Base-by-base conservation (phyloP, 768 basidiomycete genomes). In the Lenzites betulinus region DNA sequence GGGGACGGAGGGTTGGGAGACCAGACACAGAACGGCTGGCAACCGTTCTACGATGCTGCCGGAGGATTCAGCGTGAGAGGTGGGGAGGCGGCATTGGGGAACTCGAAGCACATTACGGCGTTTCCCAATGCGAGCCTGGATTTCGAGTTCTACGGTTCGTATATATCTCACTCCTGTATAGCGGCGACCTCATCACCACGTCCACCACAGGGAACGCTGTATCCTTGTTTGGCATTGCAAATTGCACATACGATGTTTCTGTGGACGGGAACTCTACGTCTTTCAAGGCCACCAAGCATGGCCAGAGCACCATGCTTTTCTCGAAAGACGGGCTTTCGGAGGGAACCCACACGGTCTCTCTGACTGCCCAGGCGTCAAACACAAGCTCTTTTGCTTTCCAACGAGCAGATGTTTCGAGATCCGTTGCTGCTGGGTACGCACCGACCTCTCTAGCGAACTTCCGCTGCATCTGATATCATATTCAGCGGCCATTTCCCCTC, bases 131-230 rank as follows among this genome's bases (percentile, higher is more conserved):
- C 71, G 7, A 71, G 65, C 53, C 30, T 73, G 11, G 54, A 57
- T 15, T 53, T 73, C 7, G 48, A 69, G 18, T 73, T 71, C 51
- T 67, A 68, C 39, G 71, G 71, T 70, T 33, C 1, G 67, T 43
- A 22, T 22, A 25, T 30, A 36, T 20, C 33, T 20, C 16, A 13
- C 33, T 12, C 1, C 20, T 36, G 23, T 36, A 52, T 13, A 25
- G 41, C 20, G n/a, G n/a, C n/a, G n/a, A n/a, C n/a, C n/a, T n/a
- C n/a, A n/a, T n/a, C n/a, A n/a, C n/a, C n/a, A n/a, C n/a, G n/a
- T n/a, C n/a, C n/a, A n/a, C 9, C 20, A 7, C 66, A 90, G 89
- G 89, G 36, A 88, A 82, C 25, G 84, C 82, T 20, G 83, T 91
- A 28, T 76, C 83, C 63, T 75, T 91, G 30, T 64, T 79, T 26